Base-by-base conservation (phyloP, 2,329 filamentous ascomycete species). In the Periglandula ipomoeae region DNA sequence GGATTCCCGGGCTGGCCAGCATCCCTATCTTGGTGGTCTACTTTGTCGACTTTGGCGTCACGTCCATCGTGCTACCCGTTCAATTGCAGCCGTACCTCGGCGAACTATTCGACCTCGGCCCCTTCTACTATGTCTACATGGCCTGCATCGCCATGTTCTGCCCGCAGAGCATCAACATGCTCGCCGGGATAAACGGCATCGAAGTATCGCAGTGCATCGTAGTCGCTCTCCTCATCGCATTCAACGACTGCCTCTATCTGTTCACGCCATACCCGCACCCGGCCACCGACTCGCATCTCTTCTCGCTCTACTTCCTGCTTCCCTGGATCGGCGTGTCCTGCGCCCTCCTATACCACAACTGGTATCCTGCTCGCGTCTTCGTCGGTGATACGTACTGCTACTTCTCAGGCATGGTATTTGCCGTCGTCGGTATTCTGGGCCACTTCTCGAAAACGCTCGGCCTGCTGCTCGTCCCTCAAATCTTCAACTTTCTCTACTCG, bases 351-450 rank as follows among this genome's bases (percentile, higher is more conserved):
- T 81, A 71, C 64, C 90, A 98, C 72, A 98, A 98, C 68, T 94
- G 89, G 87, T 98, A 89, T 63, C 93, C 93, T 0, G 89, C 91
- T 22, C 84, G 82, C 59, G 93, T 97, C 9, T 98, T 98, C 61
- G 91, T 97, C 9, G 93, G 93, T 49, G 93, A 98, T 68, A 98
- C 93, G 4, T 98, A 97, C 76, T 98, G 93, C 76, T 98, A 98
- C 71, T 96, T 98, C 67, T 93, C 93, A 1, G 93, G 93, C 56
- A 98, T 98, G 89, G 87, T 97, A 35, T 98, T 98, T 64, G 93
- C 91, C 47, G 90, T 96, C 40, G 93, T 97, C 55, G 89, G 89
- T 54, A 97, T 98, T 61, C 77, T 96, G 46, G 93, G 93, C 22
- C 93, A 98, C 71, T 98, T 98, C 71, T 94, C 87, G 72, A 98